phyloP scores from a whole-genome alignment of 768 basidiomycete species.

The Trametes villosa region DNA sequence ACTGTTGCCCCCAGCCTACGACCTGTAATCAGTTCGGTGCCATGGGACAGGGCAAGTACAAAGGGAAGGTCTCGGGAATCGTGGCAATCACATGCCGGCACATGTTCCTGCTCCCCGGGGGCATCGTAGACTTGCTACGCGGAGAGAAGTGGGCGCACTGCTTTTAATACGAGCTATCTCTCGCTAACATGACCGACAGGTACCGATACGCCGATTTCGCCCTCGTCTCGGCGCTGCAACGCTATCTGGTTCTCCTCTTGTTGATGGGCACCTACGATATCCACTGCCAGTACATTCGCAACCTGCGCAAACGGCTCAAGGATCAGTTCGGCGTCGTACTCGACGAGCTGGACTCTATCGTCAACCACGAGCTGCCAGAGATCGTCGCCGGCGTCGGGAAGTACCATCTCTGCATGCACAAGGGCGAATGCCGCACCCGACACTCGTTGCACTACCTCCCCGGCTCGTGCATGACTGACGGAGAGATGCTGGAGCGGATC shows the following conservation, averaged over 20 bases:
- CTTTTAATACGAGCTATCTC: too few relatives aligned
- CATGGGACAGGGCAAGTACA: constrained; percentile 17
- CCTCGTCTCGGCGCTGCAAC: constrained; percentile 12
- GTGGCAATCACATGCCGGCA: constrained; percentile 23
- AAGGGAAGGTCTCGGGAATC: constrained; percentile 19
- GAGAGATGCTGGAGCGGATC: too few relatives aligned
- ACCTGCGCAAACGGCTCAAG: constrained; percentile 13
- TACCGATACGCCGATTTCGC: constrained; percentile 22
- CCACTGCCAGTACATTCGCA: constrained; percentile 29
- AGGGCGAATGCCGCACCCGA: too few relatives aligned
- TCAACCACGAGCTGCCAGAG: not conserved
- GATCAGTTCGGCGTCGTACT: constrained; percentile 4
- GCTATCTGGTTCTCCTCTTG: constrained; percentile 13
- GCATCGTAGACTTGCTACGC: constrained; percentile 23
- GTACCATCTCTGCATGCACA: too few relatives aligned
- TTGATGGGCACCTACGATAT: constrained; percentile 31
- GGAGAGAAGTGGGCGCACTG: constrained; percentile 24
- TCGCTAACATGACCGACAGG: too few relatives aligned
- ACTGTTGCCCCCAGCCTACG: constrained; percentile 8
- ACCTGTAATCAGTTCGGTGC: constrained; percentile 26
- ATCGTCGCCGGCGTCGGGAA: too few relatives aligned
- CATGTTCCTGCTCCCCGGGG: constrained; percentile 21
- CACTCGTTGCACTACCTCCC: too few relatives aligned
- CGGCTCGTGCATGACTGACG: too few relatives aligned
- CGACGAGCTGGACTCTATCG: not conserved